Percentiles rank a stretch among this genome's conserved stretches.
phyloP scores from a whole-genome alignment of 805 yeast genomes.

The Sporopachydermia quercuum region DNA sequence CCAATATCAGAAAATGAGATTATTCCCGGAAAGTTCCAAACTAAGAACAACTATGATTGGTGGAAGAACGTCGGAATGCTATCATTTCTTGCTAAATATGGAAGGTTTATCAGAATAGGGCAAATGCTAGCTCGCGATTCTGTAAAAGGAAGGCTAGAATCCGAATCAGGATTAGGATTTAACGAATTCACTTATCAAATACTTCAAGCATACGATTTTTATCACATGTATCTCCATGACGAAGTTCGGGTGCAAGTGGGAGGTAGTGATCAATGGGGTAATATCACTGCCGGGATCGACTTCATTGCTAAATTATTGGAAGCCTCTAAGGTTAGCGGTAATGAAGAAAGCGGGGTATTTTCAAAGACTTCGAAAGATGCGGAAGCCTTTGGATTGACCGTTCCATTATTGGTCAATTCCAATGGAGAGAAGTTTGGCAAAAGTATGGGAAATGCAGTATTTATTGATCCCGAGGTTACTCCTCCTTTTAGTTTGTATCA shows the following conservation, averaged over 20 bases:
- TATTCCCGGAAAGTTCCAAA: conserved; percentile 24
- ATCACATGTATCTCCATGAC: conserved; percentile 49
- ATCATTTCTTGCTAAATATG: conserved; percentile 63
- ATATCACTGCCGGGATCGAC: conserved; percentile 91
- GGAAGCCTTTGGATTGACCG: conserved; percentile 63
- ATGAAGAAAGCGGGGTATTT: conserved; percentile 6
- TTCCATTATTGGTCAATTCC: conserved; percentile 76
- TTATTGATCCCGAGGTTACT: conserved; percentile 62
- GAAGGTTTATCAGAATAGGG: conserved; percentile 64
- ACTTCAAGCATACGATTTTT: conserved; percentile 87
- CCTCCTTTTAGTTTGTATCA: conserved; percentile 76
- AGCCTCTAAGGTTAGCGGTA: conserved; percentile 8
- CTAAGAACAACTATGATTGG: conserved; percentile 67
- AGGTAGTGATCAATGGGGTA: conserved; percentile 98
- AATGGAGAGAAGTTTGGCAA: conserved; percentile 92
- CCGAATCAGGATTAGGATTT: conserved; percentile 73
- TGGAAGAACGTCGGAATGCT: conserved; percentile 68
- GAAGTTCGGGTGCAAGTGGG: conserved; percentile 65
- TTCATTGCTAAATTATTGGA: conserved; percentile 47
- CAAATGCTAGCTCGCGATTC: conserved; percentile 86
- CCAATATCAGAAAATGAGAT: conserved; percentile 6
- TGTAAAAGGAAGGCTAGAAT: conserved; percentile 54
- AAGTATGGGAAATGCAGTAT: conserved; percentile 92
- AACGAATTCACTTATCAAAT: conserved; percentile 91
- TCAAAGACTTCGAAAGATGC: conserved; percentile 15